Evolutionary conservation across 2,329 filamentous ascomycete genomes (phyloP), one percentile per base, ranked within the genome.

Genomic region (Chaetomium globosum): DNA sequence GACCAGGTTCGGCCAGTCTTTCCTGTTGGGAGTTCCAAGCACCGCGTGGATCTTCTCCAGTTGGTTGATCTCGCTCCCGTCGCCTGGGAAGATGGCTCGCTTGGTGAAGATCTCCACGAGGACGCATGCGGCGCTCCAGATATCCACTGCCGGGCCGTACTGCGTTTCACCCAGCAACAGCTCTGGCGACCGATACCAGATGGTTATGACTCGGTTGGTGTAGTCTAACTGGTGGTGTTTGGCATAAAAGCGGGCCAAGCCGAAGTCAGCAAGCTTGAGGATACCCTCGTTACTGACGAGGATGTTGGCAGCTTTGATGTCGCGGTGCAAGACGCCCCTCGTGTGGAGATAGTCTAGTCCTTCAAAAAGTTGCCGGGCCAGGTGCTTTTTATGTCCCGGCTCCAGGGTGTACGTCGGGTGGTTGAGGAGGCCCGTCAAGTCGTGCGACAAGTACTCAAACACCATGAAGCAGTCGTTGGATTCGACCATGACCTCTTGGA

Each of bases 391-490:
- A 76, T 98, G 93, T 0, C 89, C 87, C 4, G 87, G 80, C 46
- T 95, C 90, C 16, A 99, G 85, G 66, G 89, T 89, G 78, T 97
- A 99, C 0, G 89, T 90, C 0, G 95, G 95, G 74, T 99, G 95
- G 73, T 98, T 98, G 67, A 99, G 86, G 36, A 99, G 82, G 16
- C 95, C 95, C 2, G 95, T 99, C 67, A 99, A 81, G 76, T 99
- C 95, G 76, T 99, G 95, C 1, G 95, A 94, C 36, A 98, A 84
- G 75, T 99, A 99, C 76, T 99, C 95, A 70, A 99, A 99, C 3
- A 99, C 95, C 95, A 99, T 99, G 78, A 96, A 99, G 77, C 95
- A 99, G 77, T 98, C 93, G 71, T 98, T 98, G 75, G 90, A 91
- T 79, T 99, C 95, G 2, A 99, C 95, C 95, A 99, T 99, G 70